A percentile compares a stretch with the other conserved stretches of the same genome.
phyloP scores from a whole-genome alignment of 352 stramenopile species.

The Globisporangium apiculatum region DNA sequence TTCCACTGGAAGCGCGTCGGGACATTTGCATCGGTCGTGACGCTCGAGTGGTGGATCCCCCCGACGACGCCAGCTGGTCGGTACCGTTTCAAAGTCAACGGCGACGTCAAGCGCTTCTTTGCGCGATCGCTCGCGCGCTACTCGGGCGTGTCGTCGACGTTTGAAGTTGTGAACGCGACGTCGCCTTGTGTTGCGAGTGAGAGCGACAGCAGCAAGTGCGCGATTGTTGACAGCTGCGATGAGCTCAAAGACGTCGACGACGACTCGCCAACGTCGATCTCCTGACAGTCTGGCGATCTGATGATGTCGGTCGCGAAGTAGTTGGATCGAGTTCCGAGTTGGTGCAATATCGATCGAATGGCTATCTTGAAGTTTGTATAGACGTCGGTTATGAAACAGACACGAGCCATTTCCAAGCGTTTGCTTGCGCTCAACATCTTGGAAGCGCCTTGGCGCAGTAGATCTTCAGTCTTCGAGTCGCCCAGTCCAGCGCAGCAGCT shows the following conservation, averaged over 20 bases:
- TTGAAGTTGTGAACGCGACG: conserved; percentile 22
- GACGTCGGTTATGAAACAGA: no score
- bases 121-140: conserved; percentile 37
- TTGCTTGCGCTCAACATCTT: no score
- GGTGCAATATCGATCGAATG: no score
- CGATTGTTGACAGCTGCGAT: not conserved
- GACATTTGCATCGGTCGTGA: conserved; percentile 59
- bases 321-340: no score
- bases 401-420: no score
- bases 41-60: conserved; percentile 65
- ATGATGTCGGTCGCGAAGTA: no score
- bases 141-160: conserved; percentile 49
- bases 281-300: not conserved
- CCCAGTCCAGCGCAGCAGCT: not conserved
- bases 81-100: conserved; percentile 79
- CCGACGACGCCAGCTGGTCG: conserved; percentile 29
- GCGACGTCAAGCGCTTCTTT: conserved; percentile 72
- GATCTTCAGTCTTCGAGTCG: not conserved
- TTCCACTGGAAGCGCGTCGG: conserved; percentile 71
- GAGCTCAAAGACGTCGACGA: not conserved
- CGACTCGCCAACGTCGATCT: not conserved
- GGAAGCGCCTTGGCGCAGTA: no score
- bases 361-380: no score
- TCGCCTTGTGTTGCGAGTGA: not conserved
- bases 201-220: not conserved